Conservation (phyloP, 148 eudicot genomes). For the Rhododendron kiyosumense region DNA sequence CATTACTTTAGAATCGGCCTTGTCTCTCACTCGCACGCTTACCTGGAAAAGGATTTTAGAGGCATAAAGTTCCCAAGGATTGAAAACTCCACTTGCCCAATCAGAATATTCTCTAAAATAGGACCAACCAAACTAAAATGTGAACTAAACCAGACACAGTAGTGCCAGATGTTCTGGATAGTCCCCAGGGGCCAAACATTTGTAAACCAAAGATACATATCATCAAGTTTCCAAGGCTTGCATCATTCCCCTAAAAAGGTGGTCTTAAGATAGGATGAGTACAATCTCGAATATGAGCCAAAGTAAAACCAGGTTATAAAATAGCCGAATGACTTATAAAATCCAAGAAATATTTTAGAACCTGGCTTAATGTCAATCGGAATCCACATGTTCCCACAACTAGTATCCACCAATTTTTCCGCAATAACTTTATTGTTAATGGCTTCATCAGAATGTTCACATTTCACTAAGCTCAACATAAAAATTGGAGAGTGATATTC, state of each 20-base stretch:
- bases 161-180: background rate
- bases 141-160: background rate
- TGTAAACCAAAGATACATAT: background rate
- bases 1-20: conserved; percentile 36
- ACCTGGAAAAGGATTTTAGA: conserved; percentile 39
- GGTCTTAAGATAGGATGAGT: background rate
- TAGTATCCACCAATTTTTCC: background rate
- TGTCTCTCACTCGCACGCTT: conserved; percentile 67
- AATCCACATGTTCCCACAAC: background rate
- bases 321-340: background rate
- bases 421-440: background rate
- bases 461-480: background rate
- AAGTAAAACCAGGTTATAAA: background rate
- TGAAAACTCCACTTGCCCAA: background rate
- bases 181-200: background rate
- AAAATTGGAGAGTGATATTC: background rate
- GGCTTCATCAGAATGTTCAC: background rate
- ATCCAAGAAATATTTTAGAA: background rate
- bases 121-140: background rate
- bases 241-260: background rate
- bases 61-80: background rate
- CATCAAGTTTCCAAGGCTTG: background rate
- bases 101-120: background rate
- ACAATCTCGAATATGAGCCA: background rate
- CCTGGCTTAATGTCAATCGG: background rate